Base-by-base conservation (phyloP, 768 basidiomycete genomes). In the Hemileccinum rubropunctum region DNA sequence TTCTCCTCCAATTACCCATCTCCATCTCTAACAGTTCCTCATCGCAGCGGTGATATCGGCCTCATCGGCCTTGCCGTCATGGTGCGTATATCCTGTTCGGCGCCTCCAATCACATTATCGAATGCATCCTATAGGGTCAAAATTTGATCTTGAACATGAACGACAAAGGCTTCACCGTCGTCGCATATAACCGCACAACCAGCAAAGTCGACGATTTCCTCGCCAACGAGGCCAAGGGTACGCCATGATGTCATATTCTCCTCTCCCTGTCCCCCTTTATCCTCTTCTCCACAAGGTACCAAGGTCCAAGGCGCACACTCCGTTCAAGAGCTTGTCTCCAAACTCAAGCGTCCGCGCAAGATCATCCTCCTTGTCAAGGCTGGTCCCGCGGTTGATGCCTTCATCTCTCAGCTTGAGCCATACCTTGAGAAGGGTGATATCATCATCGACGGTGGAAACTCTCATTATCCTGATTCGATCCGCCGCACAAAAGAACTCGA, bases 311-410 rank as follows among this genome's bases (percentile, higher is more conserved):
- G 97, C 58, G 95, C 95, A 47, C 90, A 93, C 76, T 91, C 92
- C 47, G 78, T 98, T 61, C 70, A 94, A 71, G 95, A 98, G 75
- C 85, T 99, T 58, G 78, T 82, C 65, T 65, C 87, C 28, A 95
- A 98, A 75, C 88, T 99, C 73, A 94, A 95, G 80, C 82, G 73
- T 51, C 97, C 97, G 47, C 86, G 97, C 73, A 94, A 97, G 75
- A 95, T 98, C 69, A 83, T 99, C 68, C 86, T 99, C 54, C 91
- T 99, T 65, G 97, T 99, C 73, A 98, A 98, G 79, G 97, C 97
- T 53, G 97, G 97, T 53, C 69, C 81, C 52, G 95, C 97, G 58
- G 97, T 99, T 52, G 97, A 99, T 74, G 82, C 83, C 66, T 98
- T 98, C 75, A 99, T 99, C 72, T 63, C 73, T 18, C 89, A 92